Conservation (phyloP, 495 filamentous ascomycete genomes). For the Cetradonia linearis region DNA sequence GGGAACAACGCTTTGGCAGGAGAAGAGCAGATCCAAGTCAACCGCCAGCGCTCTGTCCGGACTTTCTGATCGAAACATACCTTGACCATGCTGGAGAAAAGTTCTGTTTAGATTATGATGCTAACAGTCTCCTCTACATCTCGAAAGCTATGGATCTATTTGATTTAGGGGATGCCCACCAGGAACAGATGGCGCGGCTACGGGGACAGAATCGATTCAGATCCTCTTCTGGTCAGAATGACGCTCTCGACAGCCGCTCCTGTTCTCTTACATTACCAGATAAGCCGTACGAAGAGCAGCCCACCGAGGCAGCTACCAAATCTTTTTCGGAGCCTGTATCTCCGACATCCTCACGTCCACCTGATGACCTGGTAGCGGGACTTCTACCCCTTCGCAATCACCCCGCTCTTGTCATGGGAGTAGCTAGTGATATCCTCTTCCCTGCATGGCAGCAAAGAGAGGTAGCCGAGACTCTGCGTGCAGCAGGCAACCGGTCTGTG, state of each 20-base stretch:
- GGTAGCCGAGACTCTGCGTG: conserved; percentile 72
- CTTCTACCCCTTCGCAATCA: conserved; percentile 61
- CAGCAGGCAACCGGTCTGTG: conserved; percentile 65
- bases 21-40: conserved; percentile 75
- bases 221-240: conserved; percentile 31
- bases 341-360: conserved; percentile 36
- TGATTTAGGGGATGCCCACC: conserved; percentile 68
- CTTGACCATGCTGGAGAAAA: conserved; percentile 98
- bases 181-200: conserved; percentile 39
- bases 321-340: conserved; percentile 13
- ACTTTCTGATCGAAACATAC: conserved; percentile 98
- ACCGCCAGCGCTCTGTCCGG: conserved; percentile 85
- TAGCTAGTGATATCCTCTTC: conserved; percentile 93
- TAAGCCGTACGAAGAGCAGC: conserved; percentile 73
- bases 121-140: conserved; percentile 92
- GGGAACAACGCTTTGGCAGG: conserved; percentile 90
- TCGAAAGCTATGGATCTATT: conserved; percentile 99
- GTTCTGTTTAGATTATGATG: conserved; percentile 95
- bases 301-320: conserved; percentile 34
- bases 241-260: conserved; percentile 31
- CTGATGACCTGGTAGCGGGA: conserved; percentile 69
- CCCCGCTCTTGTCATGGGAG: conserved; percentile 79
- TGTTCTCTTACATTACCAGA: conserved; percentile 84
- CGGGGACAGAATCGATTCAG: conserved; percentile 42
- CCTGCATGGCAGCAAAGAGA: conserved; percentile 98